phyloP scores from a whole-genome alignment of 2,329 filamentous ascomycete species.

The Colletotrichum camelliae region DNA sequence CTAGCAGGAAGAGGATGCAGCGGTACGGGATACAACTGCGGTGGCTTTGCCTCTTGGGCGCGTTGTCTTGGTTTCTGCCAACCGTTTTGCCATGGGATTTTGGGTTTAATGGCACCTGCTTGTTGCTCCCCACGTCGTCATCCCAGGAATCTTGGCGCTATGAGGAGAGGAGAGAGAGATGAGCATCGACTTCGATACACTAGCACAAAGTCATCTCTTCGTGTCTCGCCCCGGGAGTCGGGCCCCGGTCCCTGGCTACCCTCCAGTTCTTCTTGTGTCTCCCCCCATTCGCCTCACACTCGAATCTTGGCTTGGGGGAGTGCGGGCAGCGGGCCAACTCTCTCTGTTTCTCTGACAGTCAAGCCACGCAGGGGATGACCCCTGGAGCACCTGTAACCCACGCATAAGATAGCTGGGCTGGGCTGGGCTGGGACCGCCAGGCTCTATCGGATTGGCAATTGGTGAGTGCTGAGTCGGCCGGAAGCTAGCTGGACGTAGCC shows the following conservation, averaged over 20 bases:
- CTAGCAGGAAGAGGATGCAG: not conserved
- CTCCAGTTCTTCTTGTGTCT: not conserved
- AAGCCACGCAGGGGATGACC: conserved; percentile 6
- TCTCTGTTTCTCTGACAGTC: conserved; percentile 1
- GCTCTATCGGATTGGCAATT: not conserved
- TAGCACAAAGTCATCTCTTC: conserved; percentile 11
- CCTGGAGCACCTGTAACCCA: conserved; percentile 8
- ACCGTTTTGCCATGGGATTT: conserved; percentile 5
- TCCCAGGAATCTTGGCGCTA: conserved; percentile 12
- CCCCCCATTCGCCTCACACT: not conserved
- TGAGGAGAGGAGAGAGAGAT: not conserved
- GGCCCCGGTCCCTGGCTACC: not conserved
- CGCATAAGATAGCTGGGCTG: not conserved
- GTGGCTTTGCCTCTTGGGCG: not conserved
- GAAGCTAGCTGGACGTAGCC: not conserved
- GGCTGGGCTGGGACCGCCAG: not conserved
- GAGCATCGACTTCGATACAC: conserved; percentile 1
- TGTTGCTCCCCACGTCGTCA: not conserved
- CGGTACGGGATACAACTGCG: not conserved
- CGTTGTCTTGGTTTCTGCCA: not conserved
- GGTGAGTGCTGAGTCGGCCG: not conserved
- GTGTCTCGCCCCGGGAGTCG: not conserved
- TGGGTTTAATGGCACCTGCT: conserved; percentile 5
- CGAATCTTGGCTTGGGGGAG: conserved; percentile 12
- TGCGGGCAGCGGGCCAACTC: not conserved